A percentile compares a stretch with the other conserved stretches of the same genome.
Evolutionary conservation across 2,329 filamentous ascomycete genomes (phyloP).

Genomic region (Lecanosticta acicola): DNA sequence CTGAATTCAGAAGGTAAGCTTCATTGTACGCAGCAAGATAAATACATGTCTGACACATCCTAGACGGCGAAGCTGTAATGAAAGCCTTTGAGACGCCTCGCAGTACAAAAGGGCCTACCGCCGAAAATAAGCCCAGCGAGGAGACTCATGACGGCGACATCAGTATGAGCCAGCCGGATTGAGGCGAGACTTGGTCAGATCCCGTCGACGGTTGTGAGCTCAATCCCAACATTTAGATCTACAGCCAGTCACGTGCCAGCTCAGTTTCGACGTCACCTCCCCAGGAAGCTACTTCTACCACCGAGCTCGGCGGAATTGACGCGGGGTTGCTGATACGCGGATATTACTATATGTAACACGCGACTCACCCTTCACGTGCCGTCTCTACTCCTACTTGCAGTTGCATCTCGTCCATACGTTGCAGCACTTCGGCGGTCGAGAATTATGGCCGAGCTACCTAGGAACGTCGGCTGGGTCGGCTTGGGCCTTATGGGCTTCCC

Average conservation of each 20-base stretch:
- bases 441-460: slow-evolving; percentile 27
- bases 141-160: slow-evolving; percentile 13
- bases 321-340: neutral
- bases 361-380: too few relatives aligned
- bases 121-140: slow-evolving; percentile 9
- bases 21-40: too few relatives aligned
- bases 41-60: too few relatives aligned
- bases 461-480: slow-evolving; percentile 47
- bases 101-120: slow-evolving; percentile 14
- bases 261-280: neutral
- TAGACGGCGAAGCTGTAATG: slow-evolving; percentile 57
- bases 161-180: slow-evolving; percentile 20
- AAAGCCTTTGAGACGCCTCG: slow-evolving; percentile 40
- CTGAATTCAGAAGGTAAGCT: slow-evolving; percentile 64
- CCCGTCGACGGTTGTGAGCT: neutral
- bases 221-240: too few relatives aligned
- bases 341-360: too few relatives aligned
- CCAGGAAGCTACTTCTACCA: neutral
- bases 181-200: neutral
- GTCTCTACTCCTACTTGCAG: too few relatives aligned
- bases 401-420: too few relatives aligned
- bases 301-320: neutral
- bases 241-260: neutral
- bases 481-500: slow-evolving; percentile 53
- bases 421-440: too few relatives aligned